A percentile compares a stretch with the other conserved stretches of the same genome.
Evolutionary conservation across 495 filamentous ascomycete species (phyloP).

Genomic region (Tirmania nivea): DNA sequence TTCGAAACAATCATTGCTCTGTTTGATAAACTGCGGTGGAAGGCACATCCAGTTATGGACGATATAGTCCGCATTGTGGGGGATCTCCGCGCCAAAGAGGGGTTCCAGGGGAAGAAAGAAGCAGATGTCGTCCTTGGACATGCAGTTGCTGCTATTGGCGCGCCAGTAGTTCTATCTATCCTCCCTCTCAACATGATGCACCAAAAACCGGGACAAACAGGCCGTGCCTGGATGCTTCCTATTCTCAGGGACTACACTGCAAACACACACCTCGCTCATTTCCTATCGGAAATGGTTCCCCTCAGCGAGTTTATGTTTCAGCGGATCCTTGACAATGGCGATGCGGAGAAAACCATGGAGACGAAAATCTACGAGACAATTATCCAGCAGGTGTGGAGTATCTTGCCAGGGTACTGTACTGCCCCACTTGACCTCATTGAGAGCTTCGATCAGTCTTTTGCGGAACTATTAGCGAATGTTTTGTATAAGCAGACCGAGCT

Average conservation of each 20-base stretch:
- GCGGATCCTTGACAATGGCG: slow-evolving; percentile 55
- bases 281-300: slow-evolving; percentile 65
- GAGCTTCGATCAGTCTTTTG: slow-evolving; percentile 72
- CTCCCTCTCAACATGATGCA: slow-evolving; percentile 67
- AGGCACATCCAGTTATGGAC: slow-evolving; percentile 49
- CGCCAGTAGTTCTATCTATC: slow-evolving; percentile 53
- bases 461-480: slow-evolving; percentile 72
- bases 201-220: slow-evolving; percentile 50
- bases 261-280: slow-evolving; percentile 70
- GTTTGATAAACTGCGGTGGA: slow-evolving; percentile 73
- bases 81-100: slow-evolving; percentile 68
- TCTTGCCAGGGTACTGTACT: slow-evolving; percentile 89
- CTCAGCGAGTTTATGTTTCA: slow-evolving; percentile 81
- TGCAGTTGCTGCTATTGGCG: slow-evolving; percentile 74
- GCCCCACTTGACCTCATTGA: slow-evolving; percentile 57
- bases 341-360: slow-evolving; percentile 69
- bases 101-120: slow-evolving; percentile 85
- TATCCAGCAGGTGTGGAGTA: slow-evolving; percentile 84
- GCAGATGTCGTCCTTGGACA: slow-evolving; percentile 72
- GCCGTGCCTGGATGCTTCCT: slow-evolving; percentile 85
- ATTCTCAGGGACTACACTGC: slow-evolving; percentile 63
- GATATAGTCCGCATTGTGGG: slow-evolving; percentile 57
- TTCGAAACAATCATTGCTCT: slow-evolving; percentile 76
- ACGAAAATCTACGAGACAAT: slow-evolving; percentile 94
- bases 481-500: slow-evolving; percentile 81